phyloP scores from a whole-genome alignment of 2,329 filamentous ascomycete species.

The Neopestalotiopsis rosae region DNA sequence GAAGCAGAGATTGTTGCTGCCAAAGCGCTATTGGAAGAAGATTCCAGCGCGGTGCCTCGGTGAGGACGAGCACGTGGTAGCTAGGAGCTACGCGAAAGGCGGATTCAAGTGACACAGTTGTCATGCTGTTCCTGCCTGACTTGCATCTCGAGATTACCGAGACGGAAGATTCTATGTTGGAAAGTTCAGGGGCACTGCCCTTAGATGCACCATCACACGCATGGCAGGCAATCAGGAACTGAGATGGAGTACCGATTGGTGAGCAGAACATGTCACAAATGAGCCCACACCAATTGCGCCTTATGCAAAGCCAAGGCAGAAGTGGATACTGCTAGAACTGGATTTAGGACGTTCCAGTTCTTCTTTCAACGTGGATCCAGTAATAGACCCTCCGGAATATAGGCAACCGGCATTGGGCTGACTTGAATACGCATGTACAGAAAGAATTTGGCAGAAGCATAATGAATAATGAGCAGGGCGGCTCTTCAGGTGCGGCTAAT shows the following conservation, averaged over 20 bases:
- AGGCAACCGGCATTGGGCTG: slow-evolving; percentile 20
- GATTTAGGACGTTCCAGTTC: slow-evolving; percentile 26
- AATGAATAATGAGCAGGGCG: slow-evolving; percentile 13
- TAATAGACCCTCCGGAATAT: slow-evolving; percentile 28
- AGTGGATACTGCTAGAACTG: slow-evolving; percentile 41
- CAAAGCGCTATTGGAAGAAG: slow-evolving; percentile 66
- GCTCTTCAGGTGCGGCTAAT: slow-evolving; percentile 7
- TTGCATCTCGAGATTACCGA: slow-evolving; percentile 19
- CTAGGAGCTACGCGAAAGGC: neutral
- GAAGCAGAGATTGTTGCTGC: slow-evolving; percentile 74
- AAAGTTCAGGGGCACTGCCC: slow-evolving; percentile 21
- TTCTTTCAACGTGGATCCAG: slow-evolving; percentile 45
- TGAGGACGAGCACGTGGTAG: slow-evolving; percentile 35
- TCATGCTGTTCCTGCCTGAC: slow-evolving; percentile 28
- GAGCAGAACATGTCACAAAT: slow-evolving; percentile 4
- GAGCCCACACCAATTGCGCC: slow-evolving; percentile 30
- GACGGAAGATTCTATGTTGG: slow-evolving; percentile 22
- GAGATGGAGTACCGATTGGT: neutral
- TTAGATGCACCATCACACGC: slow-evolving; percentile 22
- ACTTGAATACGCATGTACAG: slow-evolving; percentile 18
- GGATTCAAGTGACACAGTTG: slow-evolving; percentile 32
- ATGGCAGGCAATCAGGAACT: slow-evolving; percentile 17
- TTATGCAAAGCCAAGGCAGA: slow-evolving; percentile 26
- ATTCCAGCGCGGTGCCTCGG: slow-evolving; percentile 49
- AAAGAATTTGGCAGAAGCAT: neutral